Percentiles rank a stretch among this genome's conserved stretches.
These are phyloP conservation scores for Petunia hybrid DNA, from an alignment of 305 asterid genomes.

Conservation along the genomic window DNA sequence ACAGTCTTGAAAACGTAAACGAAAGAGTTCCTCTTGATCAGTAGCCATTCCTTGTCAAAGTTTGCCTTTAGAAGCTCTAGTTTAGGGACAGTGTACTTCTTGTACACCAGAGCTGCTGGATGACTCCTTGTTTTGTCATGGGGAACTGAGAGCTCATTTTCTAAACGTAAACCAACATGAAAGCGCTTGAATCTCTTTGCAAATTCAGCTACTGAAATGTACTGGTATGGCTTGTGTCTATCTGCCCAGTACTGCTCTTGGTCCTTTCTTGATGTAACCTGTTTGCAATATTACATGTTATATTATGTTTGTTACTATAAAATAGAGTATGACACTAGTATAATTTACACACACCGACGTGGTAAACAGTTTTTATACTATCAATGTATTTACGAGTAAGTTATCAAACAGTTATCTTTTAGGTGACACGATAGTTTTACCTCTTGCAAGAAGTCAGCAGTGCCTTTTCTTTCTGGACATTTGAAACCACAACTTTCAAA, in stretches of 20 bases:
- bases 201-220: constrained; percentile 40
- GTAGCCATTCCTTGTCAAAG: constrained; percentile 44
- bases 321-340: too few species aligned
- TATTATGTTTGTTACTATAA: not conserved
- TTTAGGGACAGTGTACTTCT: constrained; percentile 36
- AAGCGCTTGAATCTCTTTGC: constrained; percentile 36
- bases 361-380: too few species aligned
- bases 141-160: constrained; percentile 40
- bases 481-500: constrained; percentile 57
- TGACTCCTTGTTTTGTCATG: constrained; percentile 38
- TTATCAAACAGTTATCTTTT: too few species aligned
- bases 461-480: constrained; percentile 73
- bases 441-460: constrained; percentile 76
- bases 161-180: constrained; percentile 38
- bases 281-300: not conserved
- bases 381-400: too few species aligned
- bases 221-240: constrained; percentile 33
- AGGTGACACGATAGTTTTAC: constrained; percentile 35
- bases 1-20: constrained; percentile 40
- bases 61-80: constrained; percentile 40
- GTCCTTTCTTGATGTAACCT: constrained; percentile 48
- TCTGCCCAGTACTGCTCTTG: constrained; percentile 47
- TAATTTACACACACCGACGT: too few species aligned
- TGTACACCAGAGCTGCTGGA: constrained; percentile 37
- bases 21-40: constrained; percentile 44